A percentile compares a stretch with the other conserved stretches of the same genome.
These are phyloP conservation scores for Picea abies DNA, from an alignment of 83 land plant genomes.

Conservation along the genomic window DNA sequence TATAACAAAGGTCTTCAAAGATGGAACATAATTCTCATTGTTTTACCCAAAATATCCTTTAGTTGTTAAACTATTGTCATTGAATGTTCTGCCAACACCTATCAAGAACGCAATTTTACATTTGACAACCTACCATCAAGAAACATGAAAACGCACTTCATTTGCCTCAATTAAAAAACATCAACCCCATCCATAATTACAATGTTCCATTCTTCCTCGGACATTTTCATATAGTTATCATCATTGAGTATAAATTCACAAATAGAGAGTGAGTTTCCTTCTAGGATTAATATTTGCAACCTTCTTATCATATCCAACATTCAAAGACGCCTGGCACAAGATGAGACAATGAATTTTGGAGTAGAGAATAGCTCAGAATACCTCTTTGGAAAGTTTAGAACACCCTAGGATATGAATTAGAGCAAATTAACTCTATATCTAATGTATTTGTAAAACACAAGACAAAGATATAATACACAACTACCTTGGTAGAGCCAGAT, in stretches of 20 bases:
- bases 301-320: constrained; percentile 42
- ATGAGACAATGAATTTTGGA: constrained; percentile 62
- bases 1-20: no score
- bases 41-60: no score
- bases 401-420: constrained; percentile 32
- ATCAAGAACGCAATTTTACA: no score
- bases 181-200: no score
- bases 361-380: constrained; percentile 14
- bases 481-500: constrained; percentile 16
- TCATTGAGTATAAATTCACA: constrained; percentile 12
- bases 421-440: constrained; percentile 31
- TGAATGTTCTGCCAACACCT: no score
- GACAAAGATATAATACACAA: constrained; percentile 43
- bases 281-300: constrained; percentile 34
- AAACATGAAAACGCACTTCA: no score
- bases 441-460: constrained; percentile 34
- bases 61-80: no score
- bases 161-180: no score
- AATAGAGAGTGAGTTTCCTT: constrained; percentile 26
- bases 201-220: not conserved
- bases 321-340: constrained; percentile 42
- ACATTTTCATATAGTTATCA: not conserved
- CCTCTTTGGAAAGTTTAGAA: constrained; percentile 30
- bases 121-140: no score
- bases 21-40: no score